These are phyloP conservation scores for Pogostemon cablin DNA, from an alignment of 257 asterid genomes.

Conservation along the genomic window DNA sequence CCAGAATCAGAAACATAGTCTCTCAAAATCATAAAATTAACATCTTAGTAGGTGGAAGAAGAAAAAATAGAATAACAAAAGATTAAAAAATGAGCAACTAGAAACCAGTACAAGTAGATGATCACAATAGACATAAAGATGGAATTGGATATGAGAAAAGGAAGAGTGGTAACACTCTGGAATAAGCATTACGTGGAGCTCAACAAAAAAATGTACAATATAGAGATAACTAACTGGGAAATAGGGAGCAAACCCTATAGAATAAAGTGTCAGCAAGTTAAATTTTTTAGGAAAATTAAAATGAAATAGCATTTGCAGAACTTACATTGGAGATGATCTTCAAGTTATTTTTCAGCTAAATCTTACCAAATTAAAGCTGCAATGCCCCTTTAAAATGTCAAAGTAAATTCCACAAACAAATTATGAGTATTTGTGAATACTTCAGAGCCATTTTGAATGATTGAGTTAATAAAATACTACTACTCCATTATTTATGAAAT, in stretches of 20 bases:
- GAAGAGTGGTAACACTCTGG: slow-evolving; percentile 20
- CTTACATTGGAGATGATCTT: neutral
- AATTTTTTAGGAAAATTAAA: neutral
- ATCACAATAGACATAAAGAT: neutral
- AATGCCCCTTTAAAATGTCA: slow-evolving; percentile 1
- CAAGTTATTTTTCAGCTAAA: slow-evolving; percentile 8
- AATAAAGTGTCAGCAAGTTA: neutral
- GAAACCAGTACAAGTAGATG: neutral
- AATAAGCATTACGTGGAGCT: neutral
- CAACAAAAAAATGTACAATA: slow-evolving; percentile 9
- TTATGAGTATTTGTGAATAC: slow-evolving; percentile 1
- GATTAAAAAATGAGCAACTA: neutral
- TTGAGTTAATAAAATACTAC: too few species aligned
- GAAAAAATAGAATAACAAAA: too few species aligned
- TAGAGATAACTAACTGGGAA: slow-evolving; percentile 8
- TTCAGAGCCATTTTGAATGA: too few species aligned
- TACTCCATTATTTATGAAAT: too few species aligned
- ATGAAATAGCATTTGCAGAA: slow-evolving; percentile 7
- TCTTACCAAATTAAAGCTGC: neutral
- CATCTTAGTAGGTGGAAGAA: too few species aligned
- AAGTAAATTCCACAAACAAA: neutral
- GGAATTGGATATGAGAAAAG: neutral
- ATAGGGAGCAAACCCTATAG: neutral
- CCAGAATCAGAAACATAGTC: too few species aligned
- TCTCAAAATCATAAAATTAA: too few species aligned